Conservation (phyloP, 1,284 basidiomycete genomes). For the Ustilago vetiveriae region DNA sequence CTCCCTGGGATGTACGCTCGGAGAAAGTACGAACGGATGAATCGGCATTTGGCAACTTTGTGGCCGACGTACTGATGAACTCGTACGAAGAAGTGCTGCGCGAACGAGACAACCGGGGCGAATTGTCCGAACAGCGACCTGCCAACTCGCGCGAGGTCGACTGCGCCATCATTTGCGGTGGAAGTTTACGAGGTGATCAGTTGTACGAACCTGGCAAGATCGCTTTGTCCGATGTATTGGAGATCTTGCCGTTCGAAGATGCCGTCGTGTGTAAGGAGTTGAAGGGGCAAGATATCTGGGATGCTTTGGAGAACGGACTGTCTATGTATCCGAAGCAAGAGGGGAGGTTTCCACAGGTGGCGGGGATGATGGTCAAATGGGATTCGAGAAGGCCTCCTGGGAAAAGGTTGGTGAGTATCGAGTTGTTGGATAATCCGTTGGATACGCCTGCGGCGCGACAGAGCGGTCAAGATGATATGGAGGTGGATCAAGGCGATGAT, state of each 20-base stretch:
- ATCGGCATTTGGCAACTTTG: slow-evolving; percentile 86
- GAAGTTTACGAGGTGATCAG: slow-evolving; percentile 85
- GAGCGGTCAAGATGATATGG: slow-evolving; percentile 18
- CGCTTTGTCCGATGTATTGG: slow-evolving; percentile 83
- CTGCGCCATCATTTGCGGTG: slow-evolving; percentile 67
- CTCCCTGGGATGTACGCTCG: slow-evolving; percentile 80
- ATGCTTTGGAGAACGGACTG: slow-evolving; percentile 79
- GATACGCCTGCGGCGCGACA: slow-evolving; percentile 11
- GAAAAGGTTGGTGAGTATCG: slow-evolving; percentile 51
- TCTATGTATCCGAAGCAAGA: slow-evolving; percentile 88
- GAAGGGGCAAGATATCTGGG: slow-evolving; percentile 83
- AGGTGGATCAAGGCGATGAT: background rate
- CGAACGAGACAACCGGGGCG: slow-evolving; percentile 70
- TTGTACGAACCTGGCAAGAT: slow-evolving; percentile 78
- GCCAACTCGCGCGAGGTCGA: slow-evolving; percentile 45
- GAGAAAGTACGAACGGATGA: slow-evolving; percentile 77
- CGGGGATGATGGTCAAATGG: slow-evolving; percentile 87
- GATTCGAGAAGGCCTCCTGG: slow-evolving; percentile 74
- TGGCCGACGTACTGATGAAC: slow-evolving; percentile 84
- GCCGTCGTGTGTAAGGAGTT: slow-evolving; percentile 81
- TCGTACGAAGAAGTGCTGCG: slow-evolving; percentile 83
- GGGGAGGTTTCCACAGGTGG: slow-evolving; percentile 88
- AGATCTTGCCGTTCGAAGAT: slow-evolving; percentile 90
- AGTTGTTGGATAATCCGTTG: slow-evolving; percentile 47
- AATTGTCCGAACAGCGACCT: slow-evolving; percentile 25